Conservation (phyloP, 129 eudicot species). For the Smallanthus sonchifolius region DNA sequence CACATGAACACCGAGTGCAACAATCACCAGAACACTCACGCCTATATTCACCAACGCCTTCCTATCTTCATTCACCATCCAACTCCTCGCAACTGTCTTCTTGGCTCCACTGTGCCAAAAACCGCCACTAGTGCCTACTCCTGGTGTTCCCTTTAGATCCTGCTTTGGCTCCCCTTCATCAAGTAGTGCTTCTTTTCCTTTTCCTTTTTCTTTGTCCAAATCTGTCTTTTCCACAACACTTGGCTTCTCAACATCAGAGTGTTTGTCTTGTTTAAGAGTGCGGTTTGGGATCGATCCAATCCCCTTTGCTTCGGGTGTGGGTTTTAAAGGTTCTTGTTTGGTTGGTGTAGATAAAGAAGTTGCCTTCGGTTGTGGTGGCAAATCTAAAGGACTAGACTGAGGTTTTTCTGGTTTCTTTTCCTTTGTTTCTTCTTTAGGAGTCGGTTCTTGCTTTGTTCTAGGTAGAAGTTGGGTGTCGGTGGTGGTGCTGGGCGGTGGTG, state of each 20-base stretch:
- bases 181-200: conserved; percentile 4
- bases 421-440: background rate
- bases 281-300: conserved; percentile 17
- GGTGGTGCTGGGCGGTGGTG: background rate
- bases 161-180: conserved; percentile 1
- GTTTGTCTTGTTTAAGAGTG: conserved; percentile 15
- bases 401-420: conserved; percentile 22
- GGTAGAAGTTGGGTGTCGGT: conserved; percentile 13
- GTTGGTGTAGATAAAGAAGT: conserved; percentile 4
- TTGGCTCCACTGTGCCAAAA: background rate
- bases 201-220: conserved; percentile 12
- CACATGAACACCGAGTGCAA: conserved; percentile 65
- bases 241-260: conserved; percentile 11
- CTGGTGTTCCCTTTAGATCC: background rate
- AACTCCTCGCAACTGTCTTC: conserved; percentile 21
- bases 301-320: background rate
- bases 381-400: conserved; percentile 4
- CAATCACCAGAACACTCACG: conserved; percentile 59
- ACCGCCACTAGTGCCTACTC: background rate
- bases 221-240: background rate
- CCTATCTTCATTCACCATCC: conserved; percentile 56
- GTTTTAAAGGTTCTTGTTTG: conserved; percentile 14
- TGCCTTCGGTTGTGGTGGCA: conserved; percentile 11
- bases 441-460: conserved; percentile 18
- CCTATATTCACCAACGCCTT: conserved; percentile 67